Percentiles rank a stretch among this genome's conserved stretches.
phyloP scores from a whole-genome alignment of 2,329 filamentous ascomycete genomes.

The Leptosphaerulina australis region DNA sequence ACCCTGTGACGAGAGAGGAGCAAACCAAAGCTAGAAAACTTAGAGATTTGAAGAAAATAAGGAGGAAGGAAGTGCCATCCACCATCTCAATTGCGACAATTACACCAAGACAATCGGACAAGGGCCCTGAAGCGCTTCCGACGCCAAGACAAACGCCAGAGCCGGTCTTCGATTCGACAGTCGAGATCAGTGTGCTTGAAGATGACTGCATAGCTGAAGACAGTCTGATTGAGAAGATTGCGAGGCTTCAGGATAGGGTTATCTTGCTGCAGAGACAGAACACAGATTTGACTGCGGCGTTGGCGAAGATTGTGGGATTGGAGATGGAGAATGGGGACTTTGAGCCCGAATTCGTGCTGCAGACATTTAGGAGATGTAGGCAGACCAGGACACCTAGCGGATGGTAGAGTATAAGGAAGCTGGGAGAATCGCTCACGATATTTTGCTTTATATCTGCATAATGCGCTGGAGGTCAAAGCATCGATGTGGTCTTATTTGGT shows the following conservation, averaged over 20 bases:
- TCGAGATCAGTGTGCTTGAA: constrained; percentile 18
- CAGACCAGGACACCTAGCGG: constrained; percentile 15
- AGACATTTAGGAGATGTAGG: constrained; percentile 18
- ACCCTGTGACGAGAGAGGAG: constrained; percentile 26
- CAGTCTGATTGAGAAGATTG: constrained; percentile 20
- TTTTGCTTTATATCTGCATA: too few relatives aligned
- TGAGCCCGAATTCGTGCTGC: constrained; percentile 26
- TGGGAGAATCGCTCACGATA: too few relatives aligned
- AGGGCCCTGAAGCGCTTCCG: constrained; percentile 18
- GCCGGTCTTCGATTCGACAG: constrained; percentile 11
- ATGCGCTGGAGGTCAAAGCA: too few relatives aligned
- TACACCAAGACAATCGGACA: constrained; percentile 16
- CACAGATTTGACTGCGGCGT: constrained; percentile 31
- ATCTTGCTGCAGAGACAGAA: constrained; percentile 35
- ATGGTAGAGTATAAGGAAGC: too few relatives aligned
- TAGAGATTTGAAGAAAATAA: constrained; percentile 34
- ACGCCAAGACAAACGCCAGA: constrained; percentile 27
- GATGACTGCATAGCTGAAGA: constrained; percentile 4
- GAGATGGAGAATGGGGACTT: constrained; percentile 29
- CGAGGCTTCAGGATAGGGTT: constrained; percentile 27
- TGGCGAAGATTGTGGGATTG: constrained; percentile 36
- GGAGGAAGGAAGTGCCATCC: constrained; percentile 22
- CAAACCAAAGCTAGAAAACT: constrained; percentile 32
- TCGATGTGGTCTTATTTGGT: too few relatives aligned
- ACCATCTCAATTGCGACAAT: constrained; percentile 1